These are phyloP conservation scores for Nitzschia palea DNA, from an alignment of 108 stramenopile genomes.

Conservation along the genomic window DNA sequence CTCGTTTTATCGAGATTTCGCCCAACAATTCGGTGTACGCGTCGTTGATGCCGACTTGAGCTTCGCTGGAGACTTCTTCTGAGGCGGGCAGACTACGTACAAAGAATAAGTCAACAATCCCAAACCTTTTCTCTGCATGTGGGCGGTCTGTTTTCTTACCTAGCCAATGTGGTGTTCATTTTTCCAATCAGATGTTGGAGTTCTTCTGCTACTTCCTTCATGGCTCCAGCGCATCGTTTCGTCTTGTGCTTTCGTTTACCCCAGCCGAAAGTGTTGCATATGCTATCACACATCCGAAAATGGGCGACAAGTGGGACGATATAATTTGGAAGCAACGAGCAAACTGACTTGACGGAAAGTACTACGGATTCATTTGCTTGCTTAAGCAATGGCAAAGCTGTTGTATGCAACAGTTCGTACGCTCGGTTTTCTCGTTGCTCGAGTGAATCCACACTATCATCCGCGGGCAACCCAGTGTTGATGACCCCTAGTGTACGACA, in stretches of 20 bases:
- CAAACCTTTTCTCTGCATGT: background rate
- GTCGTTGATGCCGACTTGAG: background rate
- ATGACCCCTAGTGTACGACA: conserved; percentile 46
- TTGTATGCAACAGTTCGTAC: conserved; percentile 3
- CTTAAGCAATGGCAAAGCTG: conserved; percentile 5
- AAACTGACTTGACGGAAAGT: conserved; percentile 31
- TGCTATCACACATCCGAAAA: conserved; percentile 52
- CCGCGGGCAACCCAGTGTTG: conserved; percentile 37
- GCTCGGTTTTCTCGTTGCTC: conserved; percentile 33
- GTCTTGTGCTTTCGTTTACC: conserved; percentile 70
- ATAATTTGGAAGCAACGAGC: conserved; percentile 57
- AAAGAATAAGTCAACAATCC: background rate
- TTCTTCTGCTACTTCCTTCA: conserved; percentile 45
- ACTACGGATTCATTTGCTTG: conserved; percentile 7
- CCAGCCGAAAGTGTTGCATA: conserved; percentile 70
- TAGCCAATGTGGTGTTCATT: conserved; percentile 34
- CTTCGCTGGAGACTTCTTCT: background rate
- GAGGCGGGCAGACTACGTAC: background rate
- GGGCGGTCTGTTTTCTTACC: conserved; percentile 14
- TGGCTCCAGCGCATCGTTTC: conserved; percentile 51
- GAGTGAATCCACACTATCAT: conserved; percentile 36
- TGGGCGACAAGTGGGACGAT: conserved; percentile 65
- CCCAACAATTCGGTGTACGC: background rate
- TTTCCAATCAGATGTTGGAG: conserved; percentile 47
- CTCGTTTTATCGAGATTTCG: conserved; percentile 3